Conservation (phyloP, 2,329 filamentous ascomycete species). For the Colletotrichum australisinense region DNA sequence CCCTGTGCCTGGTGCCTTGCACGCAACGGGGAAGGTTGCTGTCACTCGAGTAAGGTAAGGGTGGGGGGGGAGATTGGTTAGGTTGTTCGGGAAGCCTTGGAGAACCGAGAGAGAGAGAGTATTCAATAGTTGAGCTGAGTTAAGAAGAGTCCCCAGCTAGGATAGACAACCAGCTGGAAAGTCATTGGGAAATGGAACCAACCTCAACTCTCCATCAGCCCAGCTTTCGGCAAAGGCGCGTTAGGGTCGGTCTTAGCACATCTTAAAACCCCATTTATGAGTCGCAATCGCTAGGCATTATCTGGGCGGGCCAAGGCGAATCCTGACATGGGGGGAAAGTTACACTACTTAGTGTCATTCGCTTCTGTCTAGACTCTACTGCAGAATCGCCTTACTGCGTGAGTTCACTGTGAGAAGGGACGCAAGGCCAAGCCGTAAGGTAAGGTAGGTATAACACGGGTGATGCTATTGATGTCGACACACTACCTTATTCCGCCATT, state of each 20-base stretch:
- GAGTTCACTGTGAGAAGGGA: not conserved
- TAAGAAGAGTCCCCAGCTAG: not conserved
- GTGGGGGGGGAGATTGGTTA: not conserved
- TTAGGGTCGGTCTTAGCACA: constrained; percentile 15
- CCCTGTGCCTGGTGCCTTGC: constrained; percentile 15
- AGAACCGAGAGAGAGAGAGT: not conserved
- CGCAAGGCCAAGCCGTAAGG: not conserved
- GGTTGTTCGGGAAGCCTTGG: not conserved
- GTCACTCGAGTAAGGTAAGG: not conserved
- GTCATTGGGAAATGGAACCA: not conserved
- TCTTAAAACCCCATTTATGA: constrained; percentile 30
- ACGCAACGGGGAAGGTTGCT: not conserved
- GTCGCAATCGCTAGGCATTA: constrained; percentile 18
- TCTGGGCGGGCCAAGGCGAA: constrained; percentile 7
- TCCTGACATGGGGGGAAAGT: not conserved
- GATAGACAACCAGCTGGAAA: not conserved
- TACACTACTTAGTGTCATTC: too few species aligned
- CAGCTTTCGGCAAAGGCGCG: constrained; percentile 23
- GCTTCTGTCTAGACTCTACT: not conserved
- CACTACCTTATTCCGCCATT: not conserved
- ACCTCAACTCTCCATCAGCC: not conserved
- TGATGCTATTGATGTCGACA: not conserved
- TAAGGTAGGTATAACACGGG: not conserved
- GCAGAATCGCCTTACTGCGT: not conserved
- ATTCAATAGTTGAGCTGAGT: constrained; percentile 12